Conservation (phyloP, 352 stramenopile species). For the Phytophthora pini region DNA sequence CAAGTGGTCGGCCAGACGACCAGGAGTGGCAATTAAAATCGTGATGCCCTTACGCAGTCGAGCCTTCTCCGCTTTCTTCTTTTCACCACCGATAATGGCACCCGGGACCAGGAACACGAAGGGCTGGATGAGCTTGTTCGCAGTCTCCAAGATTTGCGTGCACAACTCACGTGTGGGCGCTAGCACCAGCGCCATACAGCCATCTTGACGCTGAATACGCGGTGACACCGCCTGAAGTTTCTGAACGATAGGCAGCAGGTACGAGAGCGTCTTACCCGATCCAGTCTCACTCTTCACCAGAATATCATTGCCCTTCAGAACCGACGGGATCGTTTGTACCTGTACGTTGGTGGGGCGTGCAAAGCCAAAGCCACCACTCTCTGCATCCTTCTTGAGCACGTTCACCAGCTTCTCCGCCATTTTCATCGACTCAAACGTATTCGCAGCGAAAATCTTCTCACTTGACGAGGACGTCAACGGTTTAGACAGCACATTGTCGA, state of each 20-base stretch:
- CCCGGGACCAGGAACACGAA: constrained; percentile 91
- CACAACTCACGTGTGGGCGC: constrained; percentile 96
- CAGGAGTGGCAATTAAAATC: constrained; percentile 98
- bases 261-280: constrained; percentile 97
- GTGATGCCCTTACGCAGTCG: constrained; percentile 92
- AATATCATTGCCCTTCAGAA: constrained; percentile 85
- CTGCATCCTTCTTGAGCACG: constrained; percentile 65
- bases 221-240: constrained; percentile 75
- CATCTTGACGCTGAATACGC: constrained; percentile 80
- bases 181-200: constrained; percentile 92
- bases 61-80: constrained; percentile 91
- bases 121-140: constrained; percentile 92
- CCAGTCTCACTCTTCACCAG: constrained; percentile 97
- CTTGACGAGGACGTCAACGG: constrained; percentile 76
- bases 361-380: constrained; percentile 77
- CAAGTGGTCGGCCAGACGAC: constrained; percentile 96
- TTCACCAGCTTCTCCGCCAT: constrained; percentile 70
- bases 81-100: constrained; percentile 95
- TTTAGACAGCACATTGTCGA: constrained; percentile 75
- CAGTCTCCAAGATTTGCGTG: constrained; percentile 96
- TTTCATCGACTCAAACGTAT: constrained; percentile 81
- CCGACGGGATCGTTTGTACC: constrained; percentile 78
- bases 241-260: constrained; percentile 96
- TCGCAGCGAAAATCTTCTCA: constrained; percentile 83
- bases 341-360: constrained; percentile 80